Evolutionary conservation across 164 flowering plant species (phyloP).

Genomic region (Cinnamomum micranthum): DNA sequence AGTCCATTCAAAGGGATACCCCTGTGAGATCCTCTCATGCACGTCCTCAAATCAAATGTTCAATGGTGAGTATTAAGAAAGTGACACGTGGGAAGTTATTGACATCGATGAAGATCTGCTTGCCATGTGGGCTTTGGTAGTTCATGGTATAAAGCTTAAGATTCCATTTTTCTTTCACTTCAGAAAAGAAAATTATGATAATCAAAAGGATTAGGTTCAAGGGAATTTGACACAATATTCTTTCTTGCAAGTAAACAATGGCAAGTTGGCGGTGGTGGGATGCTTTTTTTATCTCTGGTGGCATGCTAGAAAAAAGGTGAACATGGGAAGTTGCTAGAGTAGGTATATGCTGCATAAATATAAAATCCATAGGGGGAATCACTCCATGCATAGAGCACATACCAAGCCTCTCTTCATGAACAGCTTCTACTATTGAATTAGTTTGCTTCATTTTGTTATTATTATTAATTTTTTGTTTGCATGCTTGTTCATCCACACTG

Average conservation of each 20-base stretch:
- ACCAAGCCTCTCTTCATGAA: no score
- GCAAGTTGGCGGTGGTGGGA: slow-evolving; percentile 4
- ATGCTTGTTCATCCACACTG: background rate
- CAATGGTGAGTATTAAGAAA: background rate
- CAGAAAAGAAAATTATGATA: background rate
- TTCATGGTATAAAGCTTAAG: slow-evolving; percentile 11
- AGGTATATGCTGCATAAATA: background rate
- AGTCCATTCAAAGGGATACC: background rate
- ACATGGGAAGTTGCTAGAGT: background rate
- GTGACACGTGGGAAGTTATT: slow-evolving; percentile 4
- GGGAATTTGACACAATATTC: background rate
- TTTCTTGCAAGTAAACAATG: background rate
- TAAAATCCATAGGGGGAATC: no score
- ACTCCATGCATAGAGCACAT: no score
- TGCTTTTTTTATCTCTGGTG: background rate
- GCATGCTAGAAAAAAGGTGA: background rate
- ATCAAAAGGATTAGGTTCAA: background rate
- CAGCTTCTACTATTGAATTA: background rate
- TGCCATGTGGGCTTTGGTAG: slow-evolving; percentile 6
- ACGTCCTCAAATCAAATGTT: background rate
- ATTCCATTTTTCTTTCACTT: background rate
- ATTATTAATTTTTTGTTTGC: background rate
- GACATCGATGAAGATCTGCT: background rate
- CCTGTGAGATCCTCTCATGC: background rate
- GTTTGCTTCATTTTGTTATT: slow-evolving; percentile 5